These are phyloP conservation scores for Huiozyma naganishii DNA, from an alignment of 805 yeast genomes.

Conservation along the genomic window DNA sequence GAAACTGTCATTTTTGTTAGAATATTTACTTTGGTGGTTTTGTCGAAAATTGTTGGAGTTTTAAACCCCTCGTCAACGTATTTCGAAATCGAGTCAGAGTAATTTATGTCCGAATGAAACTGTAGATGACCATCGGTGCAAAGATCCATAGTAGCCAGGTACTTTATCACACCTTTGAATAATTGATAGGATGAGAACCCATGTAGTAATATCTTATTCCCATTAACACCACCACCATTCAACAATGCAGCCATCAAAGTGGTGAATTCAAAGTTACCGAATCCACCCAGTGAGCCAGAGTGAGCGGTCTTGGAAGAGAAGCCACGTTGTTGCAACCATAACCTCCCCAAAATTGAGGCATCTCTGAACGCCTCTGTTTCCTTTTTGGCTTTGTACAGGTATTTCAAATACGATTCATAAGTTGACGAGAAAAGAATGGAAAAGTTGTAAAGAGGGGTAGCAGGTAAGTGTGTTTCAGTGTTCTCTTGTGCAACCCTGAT, in stretches of 20 bases:
- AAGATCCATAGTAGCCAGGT: slow-evolving; percentile 71
- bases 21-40: slow-evolving; percentile 63
- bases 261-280: slow-evolving; percentile 87
- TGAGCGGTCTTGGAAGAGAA: slow-evolving; percentile 49
- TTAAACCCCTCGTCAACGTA: slow-evolving; percentile 49
- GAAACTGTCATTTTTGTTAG: slow-evolving; percentile 70
- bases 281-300: slow-evolving; percentile 52
- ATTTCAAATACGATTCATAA: slow-evolving; percentile 61
- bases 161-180: slow-evolving; percentile 79
- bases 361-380: slow-evolving; percentile 73
- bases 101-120: slow-evolving; percentile 37
- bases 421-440: slow-evolving; percentile 61
- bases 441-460: slow-evolving; percentile 79
- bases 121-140: slow-evolving; percentile 52
- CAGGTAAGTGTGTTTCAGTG: slow-evolving; percentile 38
- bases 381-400: slow-evolving; percentile 63
- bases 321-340: slow-evolving; percentile 88
- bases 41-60: slow-evolving; percentile 69
- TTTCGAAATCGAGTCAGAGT: slow-evolving; percentile 26
- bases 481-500: slow-evolving; percentile 53
- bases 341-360: slow-evolving; percentile 74
- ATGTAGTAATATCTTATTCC: slow-evolving; percentile 64
- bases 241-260: slow-evolving; percentile 69
- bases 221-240: slow-evolving; percentile 70
- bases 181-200: slow-evolving; percentile 92